Conservation (phyloP, 2,329 filamentous ascomycete genomes). For the Hirsutella rhossiliensis region DNA sequence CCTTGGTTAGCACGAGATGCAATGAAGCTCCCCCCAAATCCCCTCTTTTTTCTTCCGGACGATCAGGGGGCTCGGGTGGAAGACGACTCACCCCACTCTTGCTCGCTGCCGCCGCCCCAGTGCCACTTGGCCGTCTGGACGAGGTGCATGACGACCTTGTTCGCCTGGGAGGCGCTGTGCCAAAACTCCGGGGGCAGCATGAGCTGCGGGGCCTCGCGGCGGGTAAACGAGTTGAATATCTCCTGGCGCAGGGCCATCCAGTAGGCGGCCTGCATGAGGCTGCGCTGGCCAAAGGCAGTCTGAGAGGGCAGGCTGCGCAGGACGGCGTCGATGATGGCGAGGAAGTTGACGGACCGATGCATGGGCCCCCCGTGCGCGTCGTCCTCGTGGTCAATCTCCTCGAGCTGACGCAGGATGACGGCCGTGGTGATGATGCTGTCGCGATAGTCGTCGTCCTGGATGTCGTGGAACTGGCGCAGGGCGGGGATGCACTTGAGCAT, state of each 20-base stretch:
- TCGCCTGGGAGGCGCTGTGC: conserved; percentile 21
- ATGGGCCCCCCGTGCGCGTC: conserved; percentile 6
- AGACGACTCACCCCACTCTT: conserved; percentile 23
- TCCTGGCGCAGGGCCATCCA: conserved; percentile 29
- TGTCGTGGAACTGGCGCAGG: conserved; percentile 22
- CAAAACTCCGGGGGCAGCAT: conserved; percentile 21
- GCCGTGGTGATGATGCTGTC: conserved; percentile 28
- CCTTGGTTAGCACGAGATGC: background rate
- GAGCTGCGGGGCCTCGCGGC: conserved; percentile 24
- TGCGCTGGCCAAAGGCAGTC: conserved; percentile 21
- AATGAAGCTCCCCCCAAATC: background rate
- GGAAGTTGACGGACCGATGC: conserved; percentile 20
- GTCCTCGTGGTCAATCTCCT: conserved; percentile 28
- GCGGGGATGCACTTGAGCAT: conserved; percentile 27
- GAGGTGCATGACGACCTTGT: conserved; percentile 28
- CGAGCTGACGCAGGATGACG: conserved; percentile 26
- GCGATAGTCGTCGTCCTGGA: conserved; percentile 23
- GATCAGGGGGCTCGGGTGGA: background rate
- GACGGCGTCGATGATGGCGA: conserved; percentile 27
- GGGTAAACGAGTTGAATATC: conserved; percentile 27
- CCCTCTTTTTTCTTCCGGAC: background rate
- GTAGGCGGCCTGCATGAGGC: conserved; percentile 26
- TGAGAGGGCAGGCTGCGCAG: conserved; percentile 23
- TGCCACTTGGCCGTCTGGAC: conserved; percentile 28
- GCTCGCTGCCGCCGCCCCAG: conserved; percentile 21